A percentile compares a stretch with the other conserved stretches of the same genome.
Evolutionary conservation across 2,329 filamentous ascomycete genomes (phyloP).

Genomic region (Xylariaceae sp.): DNA sequence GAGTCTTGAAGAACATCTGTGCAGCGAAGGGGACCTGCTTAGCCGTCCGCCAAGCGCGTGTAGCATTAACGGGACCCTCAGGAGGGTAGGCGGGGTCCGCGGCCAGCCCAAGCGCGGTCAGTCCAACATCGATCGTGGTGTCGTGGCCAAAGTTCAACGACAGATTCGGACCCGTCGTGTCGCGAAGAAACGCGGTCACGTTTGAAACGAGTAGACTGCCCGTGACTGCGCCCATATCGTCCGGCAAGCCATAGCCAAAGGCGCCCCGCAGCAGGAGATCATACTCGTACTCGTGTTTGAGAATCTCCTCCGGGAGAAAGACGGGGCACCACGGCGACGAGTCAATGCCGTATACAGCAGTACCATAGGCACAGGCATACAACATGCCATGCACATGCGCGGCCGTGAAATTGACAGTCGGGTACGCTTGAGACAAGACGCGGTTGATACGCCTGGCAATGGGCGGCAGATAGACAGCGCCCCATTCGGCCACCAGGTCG

Average conservation of each 20-base stretch:
- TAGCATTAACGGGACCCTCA: conserved; percentile 16
- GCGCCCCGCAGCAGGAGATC: conserved; percentile 25
- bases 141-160: conserved; percentile 26
- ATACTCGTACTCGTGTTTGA: conserved; percentile 23
- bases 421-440: conserved; percentile 13
- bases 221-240: conserved; percentile 21
- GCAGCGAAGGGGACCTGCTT: conserved; percentile 22
- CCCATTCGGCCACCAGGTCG: conserved; percentile 12
- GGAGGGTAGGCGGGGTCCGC: conserved; percentile 17
- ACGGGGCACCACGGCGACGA: conserved; percentile 23
- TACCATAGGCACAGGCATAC: conserved; percentile 25
- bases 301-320: conserved; percentile 20
- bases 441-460: conserved; percentile 20
- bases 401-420: conserved; percentile 17
- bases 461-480: conserved; percentile 20
- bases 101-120: conserved; percentile 22
- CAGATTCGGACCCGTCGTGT: conserved; percentile 11
- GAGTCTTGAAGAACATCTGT: conserved; percentile 21
- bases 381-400: conserved; percentile 22
- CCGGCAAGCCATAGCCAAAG: conserved; percentile 23
- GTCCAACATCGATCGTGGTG: conserved; percentile 22
- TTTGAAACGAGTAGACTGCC: conserved; percentile 22
- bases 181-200: conserved; percentile 18
- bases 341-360: conserved; percentile 17
- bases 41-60: conserved; percentile 20